Evolutionary conservation across 2,329 filamentous ascomycete species (phyloP), one percentile per base, ranked within the genome.

Genomic region (Hypoxylon sp.): DNA sequence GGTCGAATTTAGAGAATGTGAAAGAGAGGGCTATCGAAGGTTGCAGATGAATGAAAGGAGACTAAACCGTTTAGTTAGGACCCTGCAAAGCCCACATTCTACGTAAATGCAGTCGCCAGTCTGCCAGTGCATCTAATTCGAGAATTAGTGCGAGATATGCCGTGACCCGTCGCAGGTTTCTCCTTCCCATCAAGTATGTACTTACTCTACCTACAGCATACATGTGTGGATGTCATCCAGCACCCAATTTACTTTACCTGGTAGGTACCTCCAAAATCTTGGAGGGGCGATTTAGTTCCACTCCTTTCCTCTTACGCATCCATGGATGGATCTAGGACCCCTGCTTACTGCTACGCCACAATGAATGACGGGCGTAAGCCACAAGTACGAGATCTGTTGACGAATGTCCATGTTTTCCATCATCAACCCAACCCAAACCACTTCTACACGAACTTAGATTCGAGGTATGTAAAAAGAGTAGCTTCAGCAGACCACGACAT

Each of bases 11-110:
- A 50, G 60, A 63, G 64, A 67, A 63, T 56, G 60, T 67, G 69
- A 71, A 65, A 69, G 60, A 58, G 52, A 65, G 60, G 62, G 62
- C 45, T 67, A 48, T 70, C 58, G 53, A 65, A 66, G 46, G 66
- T 63, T 23, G 50, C 50, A 61, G 63, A 62, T 65, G 41, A 61
- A 61, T 60, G 60, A 63, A 66, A 60, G 28, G 36, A 41, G 60
- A 66, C 57, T 60, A 68, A 58, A 53, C 50, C 17, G 46, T 59
- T 59, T 60, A 65, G 58, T 63, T 51, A 63, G 46, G 60, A 63
- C 65, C 60, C 66, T 68, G 49, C 32, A 63, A 67, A 68, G 60
- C 32, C 67, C 63, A 66, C 50, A 38, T 50, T 50, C 38, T 38
- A 61, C 48, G 36, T 53, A 63, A 13, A 67, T 19, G 28, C 30